Evolutionary conservation across 2,329 filamentous ascomycete species (phyloP).

Genomic region (Cadophora sp.): DNA sequence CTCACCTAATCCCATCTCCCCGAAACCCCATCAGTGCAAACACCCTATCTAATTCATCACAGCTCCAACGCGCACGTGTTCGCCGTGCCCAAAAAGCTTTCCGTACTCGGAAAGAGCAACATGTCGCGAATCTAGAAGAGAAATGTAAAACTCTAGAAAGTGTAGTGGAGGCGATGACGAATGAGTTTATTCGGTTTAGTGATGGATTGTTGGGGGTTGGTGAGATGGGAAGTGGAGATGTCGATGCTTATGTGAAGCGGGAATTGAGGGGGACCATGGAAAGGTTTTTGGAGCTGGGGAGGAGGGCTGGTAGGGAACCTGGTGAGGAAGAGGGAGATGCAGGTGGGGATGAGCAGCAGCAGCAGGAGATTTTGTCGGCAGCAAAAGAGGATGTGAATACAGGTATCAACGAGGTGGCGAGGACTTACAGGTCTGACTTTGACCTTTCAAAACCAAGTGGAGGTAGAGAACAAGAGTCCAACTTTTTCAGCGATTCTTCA

Average conservation of each 20-base stretch:
- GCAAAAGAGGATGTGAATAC: too few species aligned
- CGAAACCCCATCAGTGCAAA: too few species aligned
- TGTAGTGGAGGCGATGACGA: constrained; percentile 32
- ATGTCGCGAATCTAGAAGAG: constrained; percentile 19
- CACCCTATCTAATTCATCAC: neutral
- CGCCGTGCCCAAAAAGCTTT: constrained; percentile 30
- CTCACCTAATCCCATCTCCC: too few species aligned
- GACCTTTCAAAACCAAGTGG: too few species aligned
- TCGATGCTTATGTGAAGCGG: constrained; percentile 4
- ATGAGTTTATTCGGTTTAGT: constrained; percentile 28
- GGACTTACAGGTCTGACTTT: too few species aligned
- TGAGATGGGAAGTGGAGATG: neutral
- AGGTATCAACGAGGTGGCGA: too few species aligned
- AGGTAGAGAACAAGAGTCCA: neutral
- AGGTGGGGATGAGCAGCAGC: neutral
- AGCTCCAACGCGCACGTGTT: constrained; percentile 27
- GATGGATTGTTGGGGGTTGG: constrained; percentile 15
- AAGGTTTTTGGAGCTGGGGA: constrained; percentile 25
- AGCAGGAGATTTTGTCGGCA: too few species aligned
- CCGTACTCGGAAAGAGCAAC: constrained; percentile 27
- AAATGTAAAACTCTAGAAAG: constrained; percentile 26
- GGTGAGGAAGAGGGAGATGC: neutral
- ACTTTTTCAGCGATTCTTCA: neutral
- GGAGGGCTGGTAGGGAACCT: constrained; percentile 15
- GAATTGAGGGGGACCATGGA: constrained; percentile 22